These are phyloP conservation scores for Yamagishiella unicocca DNA, from an alignment of 139 green algal species.

Conservation along the genomic window DNA sequence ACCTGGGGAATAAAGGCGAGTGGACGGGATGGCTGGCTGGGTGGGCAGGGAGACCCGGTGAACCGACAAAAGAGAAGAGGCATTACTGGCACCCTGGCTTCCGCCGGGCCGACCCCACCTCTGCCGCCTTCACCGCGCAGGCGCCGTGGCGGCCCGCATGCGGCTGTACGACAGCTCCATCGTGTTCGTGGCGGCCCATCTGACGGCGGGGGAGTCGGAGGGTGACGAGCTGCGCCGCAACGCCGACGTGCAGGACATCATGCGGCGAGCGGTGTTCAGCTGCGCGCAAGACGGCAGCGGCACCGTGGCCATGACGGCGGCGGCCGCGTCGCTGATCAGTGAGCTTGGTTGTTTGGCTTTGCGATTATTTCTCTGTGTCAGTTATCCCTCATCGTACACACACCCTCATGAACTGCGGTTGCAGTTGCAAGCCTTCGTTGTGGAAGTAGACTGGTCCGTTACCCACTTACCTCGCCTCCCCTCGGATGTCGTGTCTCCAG, in stretches of 20 bases:
- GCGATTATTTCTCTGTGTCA: not conserved
- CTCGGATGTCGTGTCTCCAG: no score
- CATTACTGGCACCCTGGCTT: no score
- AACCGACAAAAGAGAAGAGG: no score
- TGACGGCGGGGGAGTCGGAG: constrained; percentile 74
- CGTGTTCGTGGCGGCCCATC: constrained; percentile 75
- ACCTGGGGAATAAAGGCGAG: constrained; percentile 89
- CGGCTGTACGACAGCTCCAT: constrained; percentile 77
- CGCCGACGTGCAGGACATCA: constrained; percentile 78
- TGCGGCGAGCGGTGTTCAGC: constrained; percentile 69
- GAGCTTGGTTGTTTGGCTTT: not conserved
- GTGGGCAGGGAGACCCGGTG: no score
- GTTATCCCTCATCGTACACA: no score
- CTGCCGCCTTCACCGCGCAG: constrained; percentile 47
- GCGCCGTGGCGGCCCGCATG: constrained; percentile 78
- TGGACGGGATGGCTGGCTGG: no score
- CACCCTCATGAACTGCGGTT: no score
- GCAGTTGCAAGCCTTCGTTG: no score
- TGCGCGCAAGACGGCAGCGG: not conserved
- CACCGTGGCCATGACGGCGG: constrained; percentile 32
- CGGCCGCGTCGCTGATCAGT: constrained; percentile 36
- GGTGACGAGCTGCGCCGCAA: constrained; percentile 81
- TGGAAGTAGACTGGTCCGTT: no score
- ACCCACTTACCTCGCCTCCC: no score
- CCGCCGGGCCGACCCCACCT: not conserved